phyloP scores from a whole-genome alignment of 228 moss, liverwort and hornwort species.

The Sphagnum fallax region DNA sequence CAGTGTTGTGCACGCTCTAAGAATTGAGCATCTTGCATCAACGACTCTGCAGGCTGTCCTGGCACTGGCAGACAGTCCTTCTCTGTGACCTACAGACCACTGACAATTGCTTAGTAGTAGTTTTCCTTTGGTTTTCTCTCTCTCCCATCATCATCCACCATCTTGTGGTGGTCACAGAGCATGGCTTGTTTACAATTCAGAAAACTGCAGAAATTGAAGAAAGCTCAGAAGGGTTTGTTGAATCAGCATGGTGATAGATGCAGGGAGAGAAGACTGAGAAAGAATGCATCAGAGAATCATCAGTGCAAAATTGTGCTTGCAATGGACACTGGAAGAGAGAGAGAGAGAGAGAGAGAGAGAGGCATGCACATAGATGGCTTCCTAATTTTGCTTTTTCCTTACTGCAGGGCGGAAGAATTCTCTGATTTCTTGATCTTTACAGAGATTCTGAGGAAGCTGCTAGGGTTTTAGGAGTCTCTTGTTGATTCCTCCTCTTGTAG shows the following conservation, averaged over 20 bases:
- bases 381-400: too few relatives aligned
- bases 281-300: neutral
- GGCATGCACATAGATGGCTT: neutral
- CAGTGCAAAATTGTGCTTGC: neutral
- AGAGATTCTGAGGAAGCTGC: neutral
- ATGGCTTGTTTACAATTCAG: neutral
- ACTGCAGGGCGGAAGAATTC: too few relatives aligned
- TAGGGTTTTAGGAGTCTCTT: neutral
- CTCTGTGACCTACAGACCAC: slow-evolving; percentile 28
- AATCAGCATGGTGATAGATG: neutral
- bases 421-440: too few relatives aligned
- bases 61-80: slow-evolving; percentile 33
- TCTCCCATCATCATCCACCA: neutral
- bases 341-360: too few relatives aligned
- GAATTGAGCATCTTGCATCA: slow-evolving; percentile 22
- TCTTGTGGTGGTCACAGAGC: neutral
- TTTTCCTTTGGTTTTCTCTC: neutral
- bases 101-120: neutral
- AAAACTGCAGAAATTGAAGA: neutral
- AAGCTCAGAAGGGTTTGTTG: too few relatives aligned
- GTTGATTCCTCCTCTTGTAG: neutral
- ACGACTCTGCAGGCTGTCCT: slow-evolving; percentile 29
- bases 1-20: slow-evolving; percentile 51
- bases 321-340: neutral
- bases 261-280: neutral